A percentile compares a stretch with the other conserved stretches of the same genome.
phyloP scores from a whole-genome alignment of 2,329 filamentous ascomycete species.

The Lachnellula arida region DNA sequence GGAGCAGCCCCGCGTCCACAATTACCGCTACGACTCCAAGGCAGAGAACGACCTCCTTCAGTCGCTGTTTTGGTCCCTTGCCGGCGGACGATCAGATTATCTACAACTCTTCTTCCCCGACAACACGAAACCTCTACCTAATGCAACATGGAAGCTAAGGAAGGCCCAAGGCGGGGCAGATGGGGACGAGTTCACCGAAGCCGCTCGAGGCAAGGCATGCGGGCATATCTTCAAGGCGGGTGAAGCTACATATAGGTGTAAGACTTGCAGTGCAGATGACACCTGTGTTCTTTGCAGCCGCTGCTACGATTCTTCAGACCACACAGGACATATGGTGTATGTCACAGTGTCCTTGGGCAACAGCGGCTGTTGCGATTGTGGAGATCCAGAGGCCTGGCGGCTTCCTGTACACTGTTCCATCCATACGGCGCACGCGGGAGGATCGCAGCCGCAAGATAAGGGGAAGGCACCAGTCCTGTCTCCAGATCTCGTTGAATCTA shows the following conservation, averaged over 20 bases:
- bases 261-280: constrained; percentile 90
- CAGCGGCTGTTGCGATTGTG: constrained; percentile 95
- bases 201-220: constrained; percentile 86
- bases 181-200: constrained; percentile 90
- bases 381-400: constrained; percentile 91
- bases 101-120: constrained; percentile 78
- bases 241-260: constrained; percentile 90
- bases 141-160: constrained; percentile 66
- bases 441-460: constrained; percentile 51
- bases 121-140: constrained; percentile 54
- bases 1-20: constrained; percentile 67
- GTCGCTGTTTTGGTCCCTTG: constrained; percentile 82
- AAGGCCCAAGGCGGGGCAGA: constrained; percentile 89
- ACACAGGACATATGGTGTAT: constrained; percentile 86
- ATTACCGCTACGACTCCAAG: constrained; percentile 68
- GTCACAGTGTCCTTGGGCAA: constrained; percentile 86
- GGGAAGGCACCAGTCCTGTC: constrained; percentile 60
- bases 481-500: constrained; percentile 68
- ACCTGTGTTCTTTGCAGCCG: constrained; percentile 92
- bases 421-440: constrained; percentile 62
- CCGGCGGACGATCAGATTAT: constrained; percentile 68
- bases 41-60: constrained; percentile 69
- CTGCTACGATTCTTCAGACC: constrained; percentile 94
- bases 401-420: constrained; percentile 87
- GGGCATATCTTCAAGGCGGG: constrained; percentile 96